These are phyloP conservation scores for Fusarium equiseti DNA, from an alignment of 2,329 filamentous ascomycete species.

Conservation along the genomic window DNA sequence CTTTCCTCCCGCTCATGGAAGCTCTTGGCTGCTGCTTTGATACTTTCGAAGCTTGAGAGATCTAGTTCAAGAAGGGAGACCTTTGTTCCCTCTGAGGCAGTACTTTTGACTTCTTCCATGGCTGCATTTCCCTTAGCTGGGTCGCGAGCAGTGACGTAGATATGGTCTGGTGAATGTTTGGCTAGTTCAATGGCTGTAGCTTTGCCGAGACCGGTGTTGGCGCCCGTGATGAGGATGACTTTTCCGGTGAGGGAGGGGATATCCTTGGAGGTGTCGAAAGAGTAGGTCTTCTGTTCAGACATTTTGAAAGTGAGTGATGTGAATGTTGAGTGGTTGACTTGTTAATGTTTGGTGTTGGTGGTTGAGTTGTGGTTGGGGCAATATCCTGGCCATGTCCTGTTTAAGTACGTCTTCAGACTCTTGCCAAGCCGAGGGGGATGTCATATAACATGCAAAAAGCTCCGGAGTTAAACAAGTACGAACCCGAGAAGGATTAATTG, in stretches of 20 bases:
- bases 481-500: background rate
- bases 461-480: background rate
- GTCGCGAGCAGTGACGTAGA: background rate
- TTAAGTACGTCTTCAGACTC: background rate
- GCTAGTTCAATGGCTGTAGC: constrained; percentile 2
- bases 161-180: constrained; percentile 1
- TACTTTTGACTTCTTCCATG: accelerated
- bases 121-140: background rate
- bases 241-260: background rate
- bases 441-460: no score
- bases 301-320: background rate
- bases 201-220: constrained; percentile 10
- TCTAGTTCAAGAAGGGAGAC: background rate
- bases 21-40: background rate
- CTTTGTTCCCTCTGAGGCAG: accelerated
- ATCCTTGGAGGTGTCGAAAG: background rate
- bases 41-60: background rate
- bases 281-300: accelerated
- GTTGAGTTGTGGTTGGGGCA: background rate
- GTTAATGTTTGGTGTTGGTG: background rate
- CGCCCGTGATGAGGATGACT: background rate
- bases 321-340: accelerated
- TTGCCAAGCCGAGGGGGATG: no score
- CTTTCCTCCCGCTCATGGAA: background rate
- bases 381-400: background rate